Percentiles rank a stretch among this genome's conserved stretches.
Conservation (phyloP, 2,329 filamentous ascomycete genomes). For the Ascochyta viciae-villosae region DNA sequence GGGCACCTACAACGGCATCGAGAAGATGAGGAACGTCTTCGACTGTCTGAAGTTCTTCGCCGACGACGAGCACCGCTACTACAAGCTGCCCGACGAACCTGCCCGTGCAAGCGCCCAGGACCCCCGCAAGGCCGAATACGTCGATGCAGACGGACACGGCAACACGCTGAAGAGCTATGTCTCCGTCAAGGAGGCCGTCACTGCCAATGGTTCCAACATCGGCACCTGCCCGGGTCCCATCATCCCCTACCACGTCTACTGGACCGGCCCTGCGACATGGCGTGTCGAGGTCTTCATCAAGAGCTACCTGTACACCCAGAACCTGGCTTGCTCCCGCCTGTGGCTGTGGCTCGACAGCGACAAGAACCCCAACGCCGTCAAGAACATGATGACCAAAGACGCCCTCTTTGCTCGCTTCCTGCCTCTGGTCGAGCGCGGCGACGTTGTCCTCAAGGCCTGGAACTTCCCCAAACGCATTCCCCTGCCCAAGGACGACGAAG, state of each 20-base stretch:
- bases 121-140: slow-evolving; percentile 52
- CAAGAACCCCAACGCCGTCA: slow-evolving; percentile 57
- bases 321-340: slow-evolving; percentile 61
- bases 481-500: slow-evolving; percentile 56
- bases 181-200: slow-evolving; percentile 45
- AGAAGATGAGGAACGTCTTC: slow-evolving; percentile 63
- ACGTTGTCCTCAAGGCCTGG: slow-evolving; percentile 61
- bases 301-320: slow-evolving; percentile 64
- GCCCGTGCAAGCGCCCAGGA: slow-evolving; percentile 52
- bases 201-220: slow-evolving; percentile 50
- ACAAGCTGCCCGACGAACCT: slow-evolving; percentile 52
- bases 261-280: slow-evolving; percentile 65
- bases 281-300: slow-evolving; percentile 64
- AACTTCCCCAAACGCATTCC: slow-evolving; percentile 62
- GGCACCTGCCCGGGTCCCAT: slow-evolving; percentile 64
- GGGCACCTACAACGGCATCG: slow-evolving; percentile 59
- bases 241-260: slow-evolving; percentile 64
- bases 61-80: slow-evolving; percentile 58
- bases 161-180: slow-evolving; percentile 50
- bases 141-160: slow-evolving; percentile 51
- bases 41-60: slow-evolving; percentile 61
- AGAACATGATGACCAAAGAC: slow-evolving; percentile 60
- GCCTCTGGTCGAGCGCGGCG: slow-evolving; percentile 61
- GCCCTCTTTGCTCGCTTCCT: slow-evolving; percentile 61
- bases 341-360: slow-evolving; percentile 64